Evolutionary conservation across 1,284 basidiomycete species (phyloP).

Genomic region (Thelephora terrestris): DNA sequence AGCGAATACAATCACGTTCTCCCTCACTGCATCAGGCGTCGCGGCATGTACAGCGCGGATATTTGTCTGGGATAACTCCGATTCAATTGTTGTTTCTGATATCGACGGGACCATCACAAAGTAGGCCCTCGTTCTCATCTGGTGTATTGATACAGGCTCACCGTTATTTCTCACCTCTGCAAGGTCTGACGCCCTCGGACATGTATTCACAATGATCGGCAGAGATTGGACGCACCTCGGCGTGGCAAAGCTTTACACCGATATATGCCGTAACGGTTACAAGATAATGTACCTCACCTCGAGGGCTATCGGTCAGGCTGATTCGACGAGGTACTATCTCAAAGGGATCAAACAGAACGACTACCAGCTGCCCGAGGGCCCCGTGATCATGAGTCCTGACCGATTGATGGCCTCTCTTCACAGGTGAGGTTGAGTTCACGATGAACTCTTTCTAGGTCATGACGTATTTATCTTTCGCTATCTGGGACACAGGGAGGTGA

Average conservation of each 20-base stretch:
- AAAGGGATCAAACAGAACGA: conserved; percentile 93
- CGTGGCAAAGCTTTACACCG: conserved; percentile 97
- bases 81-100: conserved; percentile 90
- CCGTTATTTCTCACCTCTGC: conserved; percentile 4
- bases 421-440: conserved; percentile 42
- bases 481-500: conserved; percentile 66
- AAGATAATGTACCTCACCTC: conserved; percentile 98
- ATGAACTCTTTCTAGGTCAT: neutral
- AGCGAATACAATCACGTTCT: conserved; percentile 90
- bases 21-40: conserved; percentile 81
- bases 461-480: neutral
- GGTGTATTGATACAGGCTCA: conserved; percentile 1
- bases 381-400: conserved; percentile 99
- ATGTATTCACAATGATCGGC: conserved; percentile 97
- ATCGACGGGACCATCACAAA: conserved; percentile 99
- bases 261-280: conserved; percentile 94
- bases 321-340: conserved; percentile 93
- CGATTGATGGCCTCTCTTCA: conserved; percentile 91
- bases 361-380: conserved; percentile 93
- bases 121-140: conserved; percentile 32
- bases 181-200: conserved; percentile 94
- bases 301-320: conserved; percentile 95
- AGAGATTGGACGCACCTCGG: conserved; percentile 99
- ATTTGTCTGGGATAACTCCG: conserved; percentile 91
- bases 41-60: conserved; percentile 88